A percentile compares a stretch with the other conserved stretches of the same genome.
These are phyloP conservation scores for Lithohypha guttulata DNA, from an alignment of 2,329 filamentous ascomycete species.

Conservation along the genomic window DNA sequence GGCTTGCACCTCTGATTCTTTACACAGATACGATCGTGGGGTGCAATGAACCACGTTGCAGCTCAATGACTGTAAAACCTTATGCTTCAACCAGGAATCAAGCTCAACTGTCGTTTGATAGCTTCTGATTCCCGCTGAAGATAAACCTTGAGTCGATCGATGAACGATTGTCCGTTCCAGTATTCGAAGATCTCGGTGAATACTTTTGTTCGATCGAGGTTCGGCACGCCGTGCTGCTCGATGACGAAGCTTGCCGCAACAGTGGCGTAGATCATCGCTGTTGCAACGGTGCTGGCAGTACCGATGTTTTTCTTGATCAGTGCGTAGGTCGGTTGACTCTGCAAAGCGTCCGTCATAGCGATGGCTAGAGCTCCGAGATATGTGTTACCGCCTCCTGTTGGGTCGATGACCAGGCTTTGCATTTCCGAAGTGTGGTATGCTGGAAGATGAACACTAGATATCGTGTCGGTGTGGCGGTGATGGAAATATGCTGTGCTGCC, in stretches of 20 bases:
- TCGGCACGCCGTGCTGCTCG: conserved; percentile 80
- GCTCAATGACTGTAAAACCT: too few species aligned
- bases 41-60: too few species aligned
- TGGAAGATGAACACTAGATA: conserved; percentile 53
- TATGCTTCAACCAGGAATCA: too few species aligned
- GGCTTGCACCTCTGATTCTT: too few species aligned
- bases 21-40: too few species aligned
- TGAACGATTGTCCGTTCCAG: conserved; percentile 32
- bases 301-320: background rate
- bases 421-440: conserved; percentile 52
- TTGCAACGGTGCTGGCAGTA: conserved; percentile 38
- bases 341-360: conserved; percentile 36
- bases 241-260: conserved; percentile 87
- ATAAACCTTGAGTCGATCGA: conserved; percentile 14
- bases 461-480: conserved; percentile 11
- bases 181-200: conserved; percentile 22
- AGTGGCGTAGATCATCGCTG: conserved; percentile 66
- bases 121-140: conserved; percentile 12
- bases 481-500: conserved; percentile 41
- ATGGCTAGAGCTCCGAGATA: conserved; percentile 60
- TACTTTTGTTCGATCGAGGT: conserved; percentile 25
- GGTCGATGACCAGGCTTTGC: conserved; percentile 58
- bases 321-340: conserved; percentile 19
- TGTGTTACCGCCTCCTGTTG: conserved; percentile 86
- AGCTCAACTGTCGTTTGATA: background rate